A percentile compares a stretch with the other conserved stretches of the same genome.
Conservation (phyloP, 2,329 filamentous ascomycete species). For the Exophiala sp. region DNA sequence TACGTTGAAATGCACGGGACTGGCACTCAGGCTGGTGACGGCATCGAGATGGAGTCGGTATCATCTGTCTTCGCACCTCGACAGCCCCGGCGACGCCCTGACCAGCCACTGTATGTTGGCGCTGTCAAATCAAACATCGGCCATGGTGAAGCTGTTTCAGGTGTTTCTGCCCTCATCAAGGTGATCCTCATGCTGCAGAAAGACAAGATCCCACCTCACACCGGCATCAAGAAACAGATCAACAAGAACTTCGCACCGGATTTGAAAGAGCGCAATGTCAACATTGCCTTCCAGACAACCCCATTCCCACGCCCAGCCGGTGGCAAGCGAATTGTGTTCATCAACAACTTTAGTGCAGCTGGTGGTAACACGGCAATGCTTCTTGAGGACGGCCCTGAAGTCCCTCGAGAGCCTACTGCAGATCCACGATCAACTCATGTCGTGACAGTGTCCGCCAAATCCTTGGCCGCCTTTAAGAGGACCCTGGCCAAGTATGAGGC, state of each 20-base stretch:
- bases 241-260: slow-evolving; percentile 35
- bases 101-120: slow-evolving; percentile 33
- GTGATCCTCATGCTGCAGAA: slow-evolving; percentile 61
- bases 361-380: slow-evolving; percentile 65
- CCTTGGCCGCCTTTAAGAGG: slow-evolving; percentile 41
- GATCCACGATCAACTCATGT: slow-evolving; percentile 55
- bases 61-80: slow-evolving; percentile 34
- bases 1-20: slow-evolving; percentile 41
- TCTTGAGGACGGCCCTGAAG: slow-evolving; percentile 54
- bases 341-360: slow-evolving; percentile 67
- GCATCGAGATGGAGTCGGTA: slow-evolving; percentile 36
- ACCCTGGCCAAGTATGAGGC: slow-evolving; percentile 53
- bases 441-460: slow-evolving; percentile 56
- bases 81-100: slow-evolving; percentile 29
- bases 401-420: slow-evolving; percentile 29
- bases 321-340: slow-evolving; percentile 37
- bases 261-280: slow-evolving; percentile 33
- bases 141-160: slow-evolving; percentile 44
- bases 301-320: slow-evolving; percentile 31
- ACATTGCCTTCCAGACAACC: slow-evolving; percentile 43
- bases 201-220: slow-evolving; percentile 58
- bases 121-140: slow-evolving; percentile 37
- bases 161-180: slow-evolving; percentile 49
- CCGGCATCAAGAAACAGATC: slow-evolving; percentile 55
- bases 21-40: slow-evolving; percentile 40